phyloP scores from a whole-genome alignment of 202 grass and related monocot species.

The Cymbopogon flexuosus region DNA sequence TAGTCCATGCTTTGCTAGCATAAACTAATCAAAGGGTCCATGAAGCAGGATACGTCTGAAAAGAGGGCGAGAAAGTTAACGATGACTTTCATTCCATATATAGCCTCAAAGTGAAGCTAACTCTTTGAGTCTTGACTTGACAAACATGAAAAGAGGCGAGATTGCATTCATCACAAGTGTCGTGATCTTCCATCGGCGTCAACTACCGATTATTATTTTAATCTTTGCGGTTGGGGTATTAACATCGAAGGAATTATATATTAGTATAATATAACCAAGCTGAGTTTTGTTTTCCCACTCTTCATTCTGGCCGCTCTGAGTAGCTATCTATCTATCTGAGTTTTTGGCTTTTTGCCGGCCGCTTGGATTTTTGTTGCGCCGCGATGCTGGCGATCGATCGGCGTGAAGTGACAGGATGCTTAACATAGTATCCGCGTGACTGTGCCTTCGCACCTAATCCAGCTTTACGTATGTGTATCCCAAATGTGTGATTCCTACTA shows the following conservation, averaged over 20 bases:
- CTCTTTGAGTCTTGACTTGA: slow-evolving; percentile 6
- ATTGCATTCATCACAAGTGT: not conserved
- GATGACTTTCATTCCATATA: not conserved
- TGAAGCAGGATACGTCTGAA: not conserved
- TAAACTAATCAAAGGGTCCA: too few species aligned
- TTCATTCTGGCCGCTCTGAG: too few species aligned
- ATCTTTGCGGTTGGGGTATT: slow-evolving; percentile 9
- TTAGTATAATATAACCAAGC: not conserved
- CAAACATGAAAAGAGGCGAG: not conserved
- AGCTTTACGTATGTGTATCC: not conserved
- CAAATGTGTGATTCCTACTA: not conserved
- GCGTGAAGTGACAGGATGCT: not conserved
- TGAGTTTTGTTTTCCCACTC: too few species aligned
- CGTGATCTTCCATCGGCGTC: slow-evolving; percentile 12
- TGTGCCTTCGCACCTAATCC: not conserved
- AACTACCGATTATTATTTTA: slow-evolving; percentile 21
- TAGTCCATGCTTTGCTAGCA: not conserved
- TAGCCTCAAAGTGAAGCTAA: not conserved
- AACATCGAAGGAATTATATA: not conserved
- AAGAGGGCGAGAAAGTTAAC: not conserved
- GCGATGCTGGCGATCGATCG: not conserved
- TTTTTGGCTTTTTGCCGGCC: not conserved
- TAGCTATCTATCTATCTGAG: not conserved
- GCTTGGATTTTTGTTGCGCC: slow-evolving; percentile 29
- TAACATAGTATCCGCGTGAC: not conserved